phyloP scores from a whole-genome alignment of 306 rosid genomes.

The Vachellia pachyceras region DNA sequence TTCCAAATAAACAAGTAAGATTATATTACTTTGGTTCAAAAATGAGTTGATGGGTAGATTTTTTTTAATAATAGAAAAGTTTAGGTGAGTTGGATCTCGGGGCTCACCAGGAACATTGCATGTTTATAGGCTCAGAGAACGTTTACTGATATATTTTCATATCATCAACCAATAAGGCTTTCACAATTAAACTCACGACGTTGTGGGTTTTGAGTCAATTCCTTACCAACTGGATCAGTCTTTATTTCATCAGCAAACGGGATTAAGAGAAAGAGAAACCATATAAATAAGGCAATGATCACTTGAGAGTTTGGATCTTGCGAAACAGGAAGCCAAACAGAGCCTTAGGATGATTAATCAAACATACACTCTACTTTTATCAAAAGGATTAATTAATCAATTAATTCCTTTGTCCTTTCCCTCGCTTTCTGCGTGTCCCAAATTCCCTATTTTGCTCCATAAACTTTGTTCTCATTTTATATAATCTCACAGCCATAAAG shows the following conservation, averaged over 20 bases:
- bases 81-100: too few relatives aligned
- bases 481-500: constrained; percentile 1
- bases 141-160: too few relatives aligned
- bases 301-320: background rate
- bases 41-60: background rate
- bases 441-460: constrained; percentile 18
- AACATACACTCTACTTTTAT: background rate
- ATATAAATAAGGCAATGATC: background rate
- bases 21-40: background rate
- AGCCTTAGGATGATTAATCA: background rate
- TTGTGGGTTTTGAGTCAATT: too few relatives aligned
- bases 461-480: constrained; percentile 23
- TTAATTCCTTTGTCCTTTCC: background rate
- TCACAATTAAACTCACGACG: too few relatives aligned
- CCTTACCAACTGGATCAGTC: too few relatives aligned
- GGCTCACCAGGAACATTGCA: too few relatives aligned
- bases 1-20: too few relatives aligned
- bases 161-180: too few relatives aligned
- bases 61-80: too few relatives aligned
- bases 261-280: background rate
- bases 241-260: background rate
- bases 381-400: background rate
- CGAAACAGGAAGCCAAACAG: background rate
- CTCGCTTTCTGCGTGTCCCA: constrained; percentile 17
- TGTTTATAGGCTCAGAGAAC: too few relatives aligned